phyloP scores from a whole-genome alignment of 371 early-diverging fungal genomes.

The Mucor ambiguus region DNA sequence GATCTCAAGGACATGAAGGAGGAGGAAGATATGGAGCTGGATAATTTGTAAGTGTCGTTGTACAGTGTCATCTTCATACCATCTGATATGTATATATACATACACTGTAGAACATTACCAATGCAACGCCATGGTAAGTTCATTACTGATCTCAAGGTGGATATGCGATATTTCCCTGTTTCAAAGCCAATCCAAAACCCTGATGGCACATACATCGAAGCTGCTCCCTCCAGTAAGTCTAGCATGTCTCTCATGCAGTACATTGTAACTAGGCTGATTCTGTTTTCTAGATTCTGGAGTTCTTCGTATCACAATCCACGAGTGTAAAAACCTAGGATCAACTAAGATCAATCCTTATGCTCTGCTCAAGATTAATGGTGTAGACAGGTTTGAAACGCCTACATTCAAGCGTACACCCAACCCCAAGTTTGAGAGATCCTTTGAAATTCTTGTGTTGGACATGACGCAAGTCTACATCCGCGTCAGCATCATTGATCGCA shows the following conservation, averaged over 20 bases:
- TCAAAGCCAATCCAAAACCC: conserved; percentile 52
- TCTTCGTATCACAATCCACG: conserved; percentile 57
- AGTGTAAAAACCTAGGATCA: conserved; percentile 47
- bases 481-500: conserved; percentile 25
- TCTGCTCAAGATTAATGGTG: conserved; percentile 47
- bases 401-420: conserved; percentile 46
- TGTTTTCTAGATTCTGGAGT: conserved; percentile 49
- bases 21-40: conserved; percentile 24
- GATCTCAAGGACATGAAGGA: conserved; percentile 54
- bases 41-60: conserved; percentile 12
- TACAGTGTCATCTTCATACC: too few relatives aligned
- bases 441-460: conserved; percentile 52
- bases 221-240: conserved; percentile 59
- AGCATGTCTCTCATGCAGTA: not conserved
- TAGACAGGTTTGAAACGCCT: conserved; percentile 43
- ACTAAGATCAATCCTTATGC: conserved; percentile 50
- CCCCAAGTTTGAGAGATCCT: conserved; percentile 50
- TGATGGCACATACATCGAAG: conserved; percentile 52
- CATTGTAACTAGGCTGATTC: not conserved
- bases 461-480: conserved; percentile 37
- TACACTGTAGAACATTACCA: conserved; percentile 28
- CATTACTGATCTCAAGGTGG: conserved; percentile 53
- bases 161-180: conserved; percentile 64
- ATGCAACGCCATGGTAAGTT: conserved; percentile 53
- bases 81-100: too few relatives aligned